Percentiles rank a stretch among this genome's conserved stretches.
phyloP scores from a whole-genome alignment of 108 stramenopile genomes.

The Cyclotella distinguenda region DNA sequence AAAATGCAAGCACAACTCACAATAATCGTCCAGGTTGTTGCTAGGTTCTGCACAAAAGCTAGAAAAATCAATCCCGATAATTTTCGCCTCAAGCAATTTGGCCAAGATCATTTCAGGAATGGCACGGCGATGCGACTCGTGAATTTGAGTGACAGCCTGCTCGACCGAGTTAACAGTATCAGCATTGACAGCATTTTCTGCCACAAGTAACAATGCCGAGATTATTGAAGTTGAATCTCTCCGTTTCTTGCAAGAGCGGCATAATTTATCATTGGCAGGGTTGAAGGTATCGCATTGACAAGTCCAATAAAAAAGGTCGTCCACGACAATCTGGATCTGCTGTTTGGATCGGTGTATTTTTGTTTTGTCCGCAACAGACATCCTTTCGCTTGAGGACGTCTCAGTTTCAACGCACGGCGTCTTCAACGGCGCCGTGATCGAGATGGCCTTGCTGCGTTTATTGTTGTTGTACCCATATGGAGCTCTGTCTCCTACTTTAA shows the following conservation, averaged over 20 bases:
- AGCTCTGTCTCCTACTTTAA: constrained; percentile 7
- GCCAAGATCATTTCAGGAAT: constrained; percentile 32
- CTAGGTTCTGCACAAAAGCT: constrained; percentile 8
- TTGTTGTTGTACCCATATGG: background rate
- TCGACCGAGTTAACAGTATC: constrained; percentile 16
- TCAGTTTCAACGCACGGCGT: background rate
- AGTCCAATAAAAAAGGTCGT: constrained; percentile 38
- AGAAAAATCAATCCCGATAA: constrained; percentile 5
- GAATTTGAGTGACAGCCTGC: constrained; percentile 17
- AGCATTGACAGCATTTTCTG: constrained; percentile 10
- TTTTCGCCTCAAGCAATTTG: constrained; percentile 12
- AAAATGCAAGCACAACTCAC: no score
- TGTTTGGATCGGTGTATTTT: background rate
- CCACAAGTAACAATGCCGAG: constrained; percentile 27
- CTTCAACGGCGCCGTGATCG: background rate
- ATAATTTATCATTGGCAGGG: background rate
- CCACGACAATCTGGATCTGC: constrained; percentile 5
- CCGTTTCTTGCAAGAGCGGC: constrained; percentile 13
- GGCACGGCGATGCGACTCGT: constrained; percentile 9
- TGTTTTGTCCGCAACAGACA: background rate
- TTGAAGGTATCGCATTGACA: constrained; percentile 31
- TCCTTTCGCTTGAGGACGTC: constrained; percentile 1
- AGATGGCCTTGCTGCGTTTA: background rate
- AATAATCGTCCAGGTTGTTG: constrained; percentile 23
- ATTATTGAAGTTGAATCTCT: constrained; percentile 7